Conservation (phyloP, 1,284 basidiomycete genomes). For the Apiotrichum veenhuisii region DNA sequence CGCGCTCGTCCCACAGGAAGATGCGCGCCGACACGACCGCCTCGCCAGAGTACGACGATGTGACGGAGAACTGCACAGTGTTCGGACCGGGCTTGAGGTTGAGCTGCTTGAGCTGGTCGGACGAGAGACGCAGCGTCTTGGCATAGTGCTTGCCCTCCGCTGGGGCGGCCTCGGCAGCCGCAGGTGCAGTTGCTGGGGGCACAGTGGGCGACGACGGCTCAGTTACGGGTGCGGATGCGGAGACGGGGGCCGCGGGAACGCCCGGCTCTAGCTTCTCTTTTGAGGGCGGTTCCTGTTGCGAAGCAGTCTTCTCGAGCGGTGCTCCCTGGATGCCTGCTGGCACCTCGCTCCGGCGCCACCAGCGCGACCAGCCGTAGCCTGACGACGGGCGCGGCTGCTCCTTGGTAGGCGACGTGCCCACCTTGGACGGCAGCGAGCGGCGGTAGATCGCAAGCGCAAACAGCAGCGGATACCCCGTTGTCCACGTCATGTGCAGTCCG, state of each 20-base stretch:
- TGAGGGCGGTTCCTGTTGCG: conserved; percentile 1
- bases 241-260: neutral
- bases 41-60: conserved; percentile 73
- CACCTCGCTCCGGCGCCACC: conserved; percentile 37
- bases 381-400: conserved; percentile 19
- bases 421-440: conserved; percentile 37
- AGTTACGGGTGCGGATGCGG: neutral
- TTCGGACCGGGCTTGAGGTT: conserved; percentile 86
- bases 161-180: neutral
- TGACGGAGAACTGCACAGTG: conserved; percentile 86
- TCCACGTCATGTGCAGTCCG: conserved; percentile 53
- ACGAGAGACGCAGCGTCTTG: conserved; percentile 85
- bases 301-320: conserved; percentile 1
- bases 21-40: conserved; percentile 88
- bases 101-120: conserved; percentile 83
- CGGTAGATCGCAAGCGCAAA: conserved; percentile 53
- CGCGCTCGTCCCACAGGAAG: conserved; percentile 90
- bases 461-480: conserved; percentile 53
- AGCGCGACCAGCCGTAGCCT: conserved; percentile 46
- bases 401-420: neutral
- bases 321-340: conserved; percentile 1
- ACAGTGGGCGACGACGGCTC: neutral
- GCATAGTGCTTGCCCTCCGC: conserved; percentile 62
- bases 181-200: neutral
- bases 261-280: neutral